Conservation (phyloP, 1,284 basidiomycete species). For the Cryptococcus deneoformans region DNA sequence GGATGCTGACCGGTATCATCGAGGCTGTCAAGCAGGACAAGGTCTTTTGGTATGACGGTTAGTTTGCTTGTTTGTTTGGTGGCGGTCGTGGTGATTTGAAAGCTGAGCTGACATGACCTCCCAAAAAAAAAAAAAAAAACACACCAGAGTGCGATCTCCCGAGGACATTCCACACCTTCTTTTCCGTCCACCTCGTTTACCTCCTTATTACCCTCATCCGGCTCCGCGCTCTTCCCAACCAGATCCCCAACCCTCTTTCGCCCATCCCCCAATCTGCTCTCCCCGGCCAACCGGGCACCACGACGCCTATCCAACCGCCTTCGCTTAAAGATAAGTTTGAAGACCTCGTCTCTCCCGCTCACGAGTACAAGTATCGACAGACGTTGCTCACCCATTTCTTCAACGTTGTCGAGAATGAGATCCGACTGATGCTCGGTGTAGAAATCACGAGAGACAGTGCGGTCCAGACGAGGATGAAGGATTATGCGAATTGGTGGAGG, state of each 20-base stretch:
- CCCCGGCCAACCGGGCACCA: constrained; percentile 10
- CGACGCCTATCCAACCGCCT: constrained; percentile 6
- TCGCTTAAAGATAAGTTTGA: not conserved
- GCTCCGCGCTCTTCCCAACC: constrained; percentile 71
- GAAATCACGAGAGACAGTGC: constrained; percentile 61
- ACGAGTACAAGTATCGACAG: constrained; percentile 17
- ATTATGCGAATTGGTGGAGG: constrained; percentile 88
- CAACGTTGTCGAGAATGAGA: constrained; percentile 87
- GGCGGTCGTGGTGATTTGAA: not conserved
- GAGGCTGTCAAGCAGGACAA: constrained; percentile 51
- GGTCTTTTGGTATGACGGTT: constrained; percentile 51
- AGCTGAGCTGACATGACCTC: no score
- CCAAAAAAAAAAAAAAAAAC: not conserved
- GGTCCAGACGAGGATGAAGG: constrained; percentile 85
- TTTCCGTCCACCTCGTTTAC: constrained; percentile 91
- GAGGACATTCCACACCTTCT: constrained; percentile 88
- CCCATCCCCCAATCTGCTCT: constrained; percentile 43
- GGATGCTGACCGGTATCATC: constrained; percentile 56
- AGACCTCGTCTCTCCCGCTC: constrained; percentile 50
- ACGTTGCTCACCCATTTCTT: constrained; percentile 90
- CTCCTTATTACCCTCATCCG: constrained; percentile 87
- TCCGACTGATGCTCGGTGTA: constrained; percentile 69
- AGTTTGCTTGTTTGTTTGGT: constrained; percentile 8
- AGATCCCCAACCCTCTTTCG: constrained; percentile 30
- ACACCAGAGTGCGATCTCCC: constrained; percentile 73